A percentile compares a stretch with the other conserved stretches of the same genome.
These are phyloP conservation scores for Fraxinus quadrangulata DNA, from an alignment of 257 asterid genomes.

Conservation along the genomic window DNA sequence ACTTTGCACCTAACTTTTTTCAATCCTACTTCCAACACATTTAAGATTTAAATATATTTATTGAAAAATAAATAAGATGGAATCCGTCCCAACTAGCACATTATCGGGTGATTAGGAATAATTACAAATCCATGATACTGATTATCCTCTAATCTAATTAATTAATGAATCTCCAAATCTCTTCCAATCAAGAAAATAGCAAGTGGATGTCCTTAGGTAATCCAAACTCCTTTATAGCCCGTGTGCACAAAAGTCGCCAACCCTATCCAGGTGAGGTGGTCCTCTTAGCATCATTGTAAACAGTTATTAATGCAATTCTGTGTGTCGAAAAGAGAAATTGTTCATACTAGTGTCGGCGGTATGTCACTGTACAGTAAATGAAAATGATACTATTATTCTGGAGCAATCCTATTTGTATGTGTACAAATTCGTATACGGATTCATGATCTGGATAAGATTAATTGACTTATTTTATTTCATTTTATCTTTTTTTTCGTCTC, in stretches of 20 bases:
- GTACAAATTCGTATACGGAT: too few species aligned
- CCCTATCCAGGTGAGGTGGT: not conserved
- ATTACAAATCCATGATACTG: constrained; percentile 17
- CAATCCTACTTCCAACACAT: not conserved
- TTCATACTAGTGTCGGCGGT: not conserved
- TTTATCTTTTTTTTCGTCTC: too few species aligned
- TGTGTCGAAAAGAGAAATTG: not conserved
- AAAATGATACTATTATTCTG: too few species aligned
- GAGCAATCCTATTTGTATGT: too few species aligned
- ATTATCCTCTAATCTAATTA: not conserved
- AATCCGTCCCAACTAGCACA: constrained; percentile 21
- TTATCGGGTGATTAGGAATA: constrained; percentile 30
- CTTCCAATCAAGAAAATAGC: constrained; percentile 6
- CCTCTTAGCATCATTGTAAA: not conserved
- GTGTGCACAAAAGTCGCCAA: constrained; percentile 12
- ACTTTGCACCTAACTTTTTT: constrained; percentile 13
- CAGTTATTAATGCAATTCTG: not conserved
- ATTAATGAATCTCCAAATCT: constrained; percentile 19
- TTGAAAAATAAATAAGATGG: not conserved
- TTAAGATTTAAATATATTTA: not conserved
- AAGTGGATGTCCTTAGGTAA: constrained; percentile 6
- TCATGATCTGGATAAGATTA: too few species aligned
- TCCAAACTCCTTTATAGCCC: not conserved
- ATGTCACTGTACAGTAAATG: not conserved
- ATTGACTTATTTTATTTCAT: too few species aligned